Base-by-base conservation (phyloP, 768 basidiomycete genomes). In the Termitomyces eurrhizus region DNA sequence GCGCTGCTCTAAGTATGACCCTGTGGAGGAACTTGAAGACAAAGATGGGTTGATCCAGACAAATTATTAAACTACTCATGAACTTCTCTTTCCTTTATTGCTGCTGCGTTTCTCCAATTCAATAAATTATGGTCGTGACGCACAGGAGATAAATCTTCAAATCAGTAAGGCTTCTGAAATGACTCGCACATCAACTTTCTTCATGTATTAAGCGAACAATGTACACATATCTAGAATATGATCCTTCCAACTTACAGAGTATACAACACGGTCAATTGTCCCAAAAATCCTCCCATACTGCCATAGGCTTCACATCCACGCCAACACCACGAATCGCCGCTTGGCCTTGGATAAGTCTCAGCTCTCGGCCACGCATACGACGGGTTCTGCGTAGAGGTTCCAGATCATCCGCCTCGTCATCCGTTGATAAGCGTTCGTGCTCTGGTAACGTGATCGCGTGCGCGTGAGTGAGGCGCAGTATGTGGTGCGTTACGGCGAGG, bases 361-460 rank as follows among this genome's bases (percentile, higher is more conserved):
- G 75, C 72, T 99, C 96, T 58, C 95, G 79, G 29, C 87, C 88
- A 42, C 88, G 82, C 90, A 96, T 93, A 56, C 95, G 79, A 62
- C 79, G 79, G 2, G 83, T 80, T 65, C 79, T 83, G 61, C 94
- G 79, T 65, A 87, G 78, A 3, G 88, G 87, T 52, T 92, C 82
- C 11, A 67, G 73, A 4, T 63, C 67, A 67, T 97, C 94, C 41
- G 83, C 73, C 71, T 96, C 94, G 57, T 91, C 89, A 67, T 95
- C 93, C 14, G 90, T 87, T 1, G 78, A 76, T 44, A 76, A 74
- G 32, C 84, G 78, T 37, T 89, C 86, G 5, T 80, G 81, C 57
- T 81, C 79, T 0, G 89, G 86, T 2, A 92, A 77, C 4, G 72
- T 67, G n/a, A 77, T 65, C 4, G 90, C 77, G 68, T 83, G 74